Percentiles rank a stretch among this genome's conserved stretches.
Conservation (phyloP, 2,329 filamentous ascomycete species). For the Neopestalotiopsis sp. region DNA sequence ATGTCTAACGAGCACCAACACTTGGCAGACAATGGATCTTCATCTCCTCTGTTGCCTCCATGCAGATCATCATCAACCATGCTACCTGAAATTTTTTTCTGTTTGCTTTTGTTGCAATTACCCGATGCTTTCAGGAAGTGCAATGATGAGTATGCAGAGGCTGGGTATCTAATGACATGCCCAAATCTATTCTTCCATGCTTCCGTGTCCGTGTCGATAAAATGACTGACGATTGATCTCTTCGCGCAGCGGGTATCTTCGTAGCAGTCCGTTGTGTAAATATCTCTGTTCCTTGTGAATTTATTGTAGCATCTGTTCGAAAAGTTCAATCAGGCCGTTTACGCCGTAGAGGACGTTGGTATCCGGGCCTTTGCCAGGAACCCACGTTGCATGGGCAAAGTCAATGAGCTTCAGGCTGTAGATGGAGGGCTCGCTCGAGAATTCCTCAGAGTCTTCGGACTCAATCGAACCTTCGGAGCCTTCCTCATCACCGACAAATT, state of each 20-base stretch:
- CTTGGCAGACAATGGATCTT: background rate
- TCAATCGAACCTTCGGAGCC: conserved; percentile 56
- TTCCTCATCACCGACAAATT: conserved; percentile 36
- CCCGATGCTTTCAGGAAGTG: background rate
- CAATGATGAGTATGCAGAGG: conserved; percentile 1
- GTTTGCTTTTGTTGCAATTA: background rate
- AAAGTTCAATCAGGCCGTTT: conserved; percentile 71
- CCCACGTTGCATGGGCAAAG: conserved; percentile 91
- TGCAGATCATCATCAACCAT: conserved; percentile 7
- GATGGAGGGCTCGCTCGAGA: conserved; percentile 57
- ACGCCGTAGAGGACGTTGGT: conserved; percentile 82
- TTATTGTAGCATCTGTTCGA: conserved; percentile 65
- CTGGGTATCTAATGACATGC: background rate
- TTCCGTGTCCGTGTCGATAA: background rate
- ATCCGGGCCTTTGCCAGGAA: conserved; percentile 81
- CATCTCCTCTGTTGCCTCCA: background rate
- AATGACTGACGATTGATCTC: background rate
- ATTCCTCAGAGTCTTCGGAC: conserved; percentile 63
- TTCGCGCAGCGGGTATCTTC: background rate
- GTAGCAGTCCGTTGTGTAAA: background rate
- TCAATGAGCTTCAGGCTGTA: conserved; percentile 90
- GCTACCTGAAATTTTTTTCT: background rate
- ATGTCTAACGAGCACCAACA: conserved; percentile 10
- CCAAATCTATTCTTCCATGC: conserved; percentile 3
- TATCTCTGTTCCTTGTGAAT: background rate